phyloP scores from a whole-genome alignment of 495 filamentous ascomycete species.

The Penicillium subrubescens region DNA sequence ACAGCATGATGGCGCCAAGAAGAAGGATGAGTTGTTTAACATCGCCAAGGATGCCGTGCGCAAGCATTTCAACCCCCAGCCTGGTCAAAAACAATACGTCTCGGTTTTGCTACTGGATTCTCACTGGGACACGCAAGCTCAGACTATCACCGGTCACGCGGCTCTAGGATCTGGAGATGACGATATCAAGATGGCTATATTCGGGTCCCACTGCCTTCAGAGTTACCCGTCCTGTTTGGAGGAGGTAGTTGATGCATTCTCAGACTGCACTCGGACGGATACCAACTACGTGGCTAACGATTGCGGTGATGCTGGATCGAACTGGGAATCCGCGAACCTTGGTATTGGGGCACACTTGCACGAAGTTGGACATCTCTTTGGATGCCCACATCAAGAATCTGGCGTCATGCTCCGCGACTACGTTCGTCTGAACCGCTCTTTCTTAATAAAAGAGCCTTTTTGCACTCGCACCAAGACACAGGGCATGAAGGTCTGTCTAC shows the following conservation, averaged over 20 bases:
- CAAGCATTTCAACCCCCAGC: slow-evolving; percentile 69
- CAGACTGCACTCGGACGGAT: slow-evolving; percentile 85
- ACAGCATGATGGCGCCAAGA: slow-evolving; percentile 67
- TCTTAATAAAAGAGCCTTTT: slow-evolving; percentile 74
- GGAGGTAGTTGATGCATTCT: slow-evolving; percentile 83
- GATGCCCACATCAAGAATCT: slow-evolving; percentile 82
- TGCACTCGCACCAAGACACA: slow-evolving; percentile 82
- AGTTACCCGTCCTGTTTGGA: slow-evolving; percentile 84
- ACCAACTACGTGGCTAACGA: slow-evolving; percentile 81
- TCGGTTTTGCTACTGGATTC: slow-evolving; percentile 81
- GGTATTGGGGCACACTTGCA: slow-evolving; percentile 92
- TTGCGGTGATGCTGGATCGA: slow-evolving; percentile 78
- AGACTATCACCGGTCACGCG: slow-evolving; percentile 77
- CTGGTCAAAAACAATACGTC: slow-evolving; percentile 82
- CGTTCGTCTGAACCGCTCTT: slow-evolving; percentile 78
- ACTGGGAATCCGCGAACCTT: slow-evolving; percentile 88
- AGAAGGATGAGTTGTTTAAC: slow-evolving; percentile 68
- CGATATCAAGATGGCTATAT: slow-evolving; percentile 80
- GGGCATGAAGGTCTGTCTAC: slow-evolving; percentile 68
- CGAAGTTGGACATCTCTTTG: slow-evolving; percentile 83
- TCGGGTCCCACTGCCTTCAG: slow-evolving; percentile 86
- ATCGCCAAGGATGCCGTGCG: slow-evolving; percentile 77
- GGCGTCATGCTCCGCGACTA: slow-evolving; percentile 91
- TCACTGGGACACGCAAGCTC: slow-evolving; percentile 76
- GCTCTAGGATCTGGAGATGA: slow-evolving; percentile 69